Evolutionary conservation across 441 rosid genomes (phyloP), one percentile per base, ranked within the genome.

Genomic region (Mallotus japonicus): DNA sequence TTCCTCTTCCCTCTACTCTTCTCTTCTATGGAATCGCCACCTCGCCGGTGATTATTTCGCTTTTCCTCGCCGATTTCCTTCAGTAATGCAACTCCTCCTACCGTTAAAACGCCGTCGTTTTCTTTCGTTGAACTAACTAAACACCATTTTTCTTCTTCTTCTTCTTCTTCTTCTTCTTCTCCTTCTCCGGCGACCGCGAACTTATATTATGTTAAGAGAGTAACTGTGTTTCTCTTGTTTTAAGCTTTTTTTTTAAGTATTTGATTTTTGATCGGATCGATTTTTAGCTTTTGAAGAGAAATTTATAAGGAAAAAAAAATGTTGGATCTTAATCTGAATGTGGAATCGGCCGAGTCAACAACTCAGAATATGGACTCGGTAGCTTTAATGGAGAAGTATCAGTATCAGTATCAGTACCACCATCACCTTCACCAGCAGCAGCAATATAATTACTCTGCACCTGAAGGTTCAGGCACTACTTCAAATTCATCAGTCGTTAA

Each of bases 281-380:
- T 24, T 70, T 50, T 72, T 9, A 60, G 67, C 37, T 61, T 20
- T 13, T 2, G 53, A 28, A 64, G 67, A 20, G 24, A n/a, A 71
- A 42, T 54, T 73, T 22, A 19, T 14, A 13, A 9, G 24, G 61
- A 58, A 17, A 1, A 14, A 12, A 16, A 22, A 32, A 90, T 92
- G 98, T 77, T 94, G 82, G 98, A 94, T 94, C 97, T 94, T 77
- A 90, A 94, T 67, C 86, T 92, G 32, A 84, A 83, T 78, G 90
- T 74, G 67, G 85, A 77, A 53, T 89, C 88, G 55, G 75, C 78
- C 78, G 93, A 86, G 84, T 83, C 87, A 76, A 73, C 84, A 24
- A 24, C 28, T 84, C 92, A 82, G 68, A 74, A 83, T 80, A 79
- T 77, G 34, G 81, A 78, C 76, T 85, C 85, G 15, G 70, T 5